Percentiles rank a stretch among this genome's conserved stretches.
Evolutionary conservation across 805 yeast genomes (phyloP).

Genomic region (Metschnikowia lunata): DNA sequence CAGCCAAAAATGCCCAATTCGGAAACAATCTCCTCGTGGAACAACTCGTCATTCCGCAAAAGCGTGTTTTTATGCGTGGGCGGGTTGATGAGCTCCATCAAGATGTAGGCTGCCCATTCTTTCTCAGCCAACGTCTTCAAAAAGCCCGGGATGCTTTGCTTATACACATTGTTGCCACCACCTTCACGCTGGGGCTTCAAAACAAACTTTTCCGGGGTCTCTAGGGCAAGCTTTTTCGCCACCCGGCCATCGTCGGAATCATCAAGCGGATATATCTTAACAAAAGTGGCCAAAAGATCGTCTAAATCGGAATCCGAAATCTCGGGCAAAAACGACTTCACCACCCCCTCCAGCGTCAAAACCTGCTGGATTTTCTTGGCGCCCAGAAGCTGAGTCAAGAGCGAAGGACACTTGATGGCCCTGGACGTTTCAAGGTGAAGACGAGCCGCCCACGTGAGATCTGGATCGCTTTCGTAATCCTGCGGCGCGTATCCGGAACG

Average conservation of each 20-base stretch:
- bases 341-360: constrained; percentile 51
- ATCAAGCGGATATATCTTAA: constrained; percentile 83
- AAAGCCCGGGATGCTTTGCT: constrained; percentile 76
- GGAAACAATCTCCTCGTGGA: constrained; percentile 72
- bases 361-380: constrained; percentile 92
- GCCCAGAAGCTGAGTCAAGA: constrained; percentile 87
- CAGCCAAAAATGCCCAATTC: constrained; percentile 93
- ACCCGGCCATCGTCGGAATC: constrained; percentile 53
- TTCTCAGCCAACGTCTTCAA: constrained; percentile 53
- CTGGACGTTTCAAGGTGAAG: constrained; percentile 61
- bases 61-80: constrained; percentile 65
- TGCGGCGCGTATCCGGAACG: constrained; percentile 85
- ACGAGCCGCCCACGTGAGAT: constrained; percentile 75
- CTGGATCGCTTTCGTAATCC: constrained; percentile 58
- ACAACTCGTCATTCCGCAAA: constrained; percentile 58
- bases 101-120: constrained; percentile 86
- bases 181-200: constrained; percentile 98
- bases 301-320: constrained; percentile 25
- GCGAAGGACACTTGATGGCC: constrained; percentile 90
- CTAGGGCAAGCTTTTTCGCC: constrained; percentile 67
- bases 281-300: constrained; percentile 61
- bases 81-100: constrained; percentile 91
- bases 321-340: constrained; percentile 45
- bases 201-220: constrained; percentile 67
- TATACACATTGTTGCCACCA: constrained; percentile 94